Conservation (phyloP, 768 basidiomycete genomes). For the Lanmaoa rubissima region DNA sequence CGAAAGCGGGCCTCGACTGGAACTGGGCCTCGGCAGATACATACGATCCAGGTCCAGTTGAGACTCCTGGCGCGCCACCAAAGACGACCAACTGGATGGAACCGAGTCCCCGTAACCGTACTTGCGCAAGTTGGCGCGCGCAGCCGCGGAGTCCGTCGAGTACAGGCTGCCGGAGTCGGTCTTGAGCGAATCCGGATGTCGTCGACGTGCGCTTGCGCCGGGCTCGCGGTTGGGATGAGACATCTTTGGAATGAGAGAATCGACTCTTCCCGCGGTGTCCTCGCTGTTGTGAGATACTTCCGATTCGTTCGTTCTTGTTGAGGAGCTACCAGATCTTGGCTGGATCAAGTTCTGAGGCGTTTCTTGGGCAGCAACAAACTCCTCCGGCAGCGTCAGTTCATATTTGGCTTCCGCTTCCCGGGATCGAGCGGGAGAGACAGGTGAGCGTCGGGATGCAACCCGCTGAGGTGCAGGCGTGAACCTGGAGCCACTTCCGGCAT, state of each 20-base stretch:
- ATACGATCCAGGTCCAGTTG: slow-evolving; percentile 13
- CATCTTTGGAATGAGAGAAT: background rate
- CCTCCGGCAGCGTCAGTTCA: background rate
- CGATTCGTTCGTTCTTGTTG: background rate
- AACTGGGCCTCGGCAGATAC: background rate
- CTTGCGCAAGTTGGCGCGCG: slow-evolving; percentile 24
- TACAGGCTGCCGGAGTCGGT: slow-evolving; percentile 23
- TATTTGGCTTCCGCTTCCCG: background rate
- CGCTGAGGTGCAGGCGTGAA: slow-evolving; percentile 25
- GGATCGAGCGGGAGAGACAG: background rate
- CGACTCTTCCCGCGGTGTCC: background rate
- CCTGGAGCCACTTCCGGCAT: slow-evolving; percentile 9
- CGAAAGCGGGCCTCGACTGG: slow-evolving; percentile 1
- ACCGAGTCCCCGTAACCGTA: slow-evolving; percentile 23
- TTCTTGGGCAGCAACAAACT: background rate
- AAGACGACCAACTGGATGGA: slow-evolving; percentile 25
- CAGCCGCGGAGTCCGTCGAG: slow-evolving; percentile 23
- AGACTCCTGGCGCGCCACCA: slow-evolving; percentile 11
- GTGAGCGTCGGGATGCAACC: slow-evolving; percentile 11
- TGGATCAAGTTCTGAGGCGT: background rate
- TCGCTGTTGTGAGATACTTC: background rate
- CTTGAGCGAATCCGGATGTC: slow-evolving; percentile 1
- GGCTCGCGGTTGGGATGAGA: slow-evolving; percentile 7
- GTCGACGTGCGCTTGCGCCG: background rate
- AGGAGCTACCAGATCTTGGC: background rate